Base-by-base conservation (phyloP, 2,329 filamentous ascomycete genomes). In the Calycina herbarum region DNA sequence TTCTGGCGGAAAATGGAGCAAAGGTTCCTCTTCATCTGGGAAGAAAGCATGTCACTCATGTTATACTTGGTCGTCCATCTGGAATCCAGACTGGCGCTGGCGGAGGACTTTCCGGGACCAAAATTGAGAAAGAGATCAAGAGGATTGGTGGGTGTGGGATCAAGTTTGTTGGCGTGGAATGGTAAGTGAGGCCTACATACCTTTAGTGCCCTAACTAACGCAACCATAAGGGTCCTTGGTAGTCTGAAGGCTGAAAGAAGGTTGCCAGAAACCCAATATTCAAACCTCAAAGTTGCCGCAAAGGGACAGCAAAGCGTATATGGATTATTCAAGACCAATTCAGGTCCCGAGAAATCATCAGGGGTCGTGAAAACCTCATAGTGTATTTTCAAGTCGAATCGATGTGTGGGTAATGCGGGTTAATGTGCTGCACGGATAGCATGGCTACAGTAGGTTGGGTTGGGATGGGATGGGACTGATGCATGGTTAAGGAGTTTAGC, bases 161-260 rank as follows among this genome's bases (percentile, higher is more conserved):
- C 61, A 94, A 89, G 79, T 94, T 90, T 77, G 90, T 97, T 63
- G 86, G 84, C 61, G 91, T 89, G 31, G 90, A 96, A 72, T 97
- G 93, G 92, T 90, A 75, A 73, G 82, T 67, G 38, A 64, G 63
- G 42, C 10, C 68, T 57, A 35, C 35, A 20, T 66, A 13, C 33
- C 6, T 17, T 6, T n/a, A 54, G 29, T 29, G 35, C 40, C 24
- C 62, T 66, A 17, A 57, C 66, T 64, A 24, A 67, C 24, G 13
- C 31, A 64, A 59, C 69, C 45, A 24, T 11, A 65, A 92, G 90
- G 92, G 86, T 92, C 5, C 78, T 96, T n/a, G 91, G 96, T 75
- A 94, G 92, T 76, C 83, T 97, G 70, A 91, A 89, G 70, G 87
- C 85, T 1, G 90, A 89, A 2, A 92, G 86, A 75, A 83, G 93